Conservation (phyloP, 768 basidiomycete species). For the Lactifluus rugatus region DNA sequence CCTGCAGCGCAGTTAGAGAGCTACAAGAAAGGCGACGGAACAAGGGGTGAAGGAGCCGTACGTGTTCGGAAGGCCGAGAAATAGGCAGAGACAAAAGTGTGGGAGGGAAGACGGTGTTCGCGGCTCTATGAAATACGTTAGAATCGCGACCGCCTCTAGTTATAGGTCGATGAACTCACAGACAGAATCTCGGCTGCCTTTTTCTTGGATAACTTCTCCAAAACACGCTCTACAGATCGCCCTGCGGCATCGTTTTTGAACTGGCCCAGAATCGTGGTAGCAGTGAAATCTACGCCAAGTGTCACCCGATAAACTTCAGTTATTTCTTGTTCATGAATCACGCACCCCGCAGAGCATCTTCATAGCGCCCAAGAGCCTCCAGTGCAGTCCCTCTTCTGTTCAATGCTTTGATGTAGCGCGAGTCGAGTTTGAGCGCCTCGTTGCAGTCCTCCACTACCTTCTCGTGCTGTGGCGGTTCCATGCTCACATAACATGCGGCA, state of each 20-base stretch:
- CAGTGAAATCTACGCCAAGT: constrained; percentile 68
- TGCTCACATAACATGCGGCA: constrained; percentile 94
- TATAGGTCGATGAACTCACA: constrained; percentile 30
- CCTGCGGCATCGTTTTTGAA: constrained; percentile 78
- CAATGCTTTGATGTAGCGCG: constrained; percentile 79
- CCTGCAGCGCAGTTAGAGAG: constrained; percentile 31
- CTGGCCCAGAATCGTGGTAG: constrained; percentile 89
- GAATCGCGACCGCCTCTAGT: neutral
- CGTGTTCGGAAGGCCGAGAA: constrained; percentile 93
- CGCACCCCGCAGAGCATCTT: constrained; percentile 74
- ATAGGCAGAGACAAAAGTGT: constrained; percentile 90
- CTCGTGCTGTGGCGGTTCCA: constrained; percentile 75
- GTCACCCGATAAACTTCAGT: neutral
- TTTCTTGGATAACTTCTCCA: constrained; percentile 69
- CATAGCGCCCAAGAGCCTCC: constrained; percentile 62
- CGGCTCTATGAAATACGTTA: constrained; percentile 39
- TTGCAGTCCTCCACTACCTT: constrained; percentile 84
- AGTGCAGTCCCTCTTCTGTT: constrained; percentile 83
- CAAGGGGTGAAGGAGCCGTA: constrained; percentile 33
- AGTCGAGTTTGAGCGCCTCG: constrained; percentile 74
- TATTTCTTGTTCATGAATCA: neutral
- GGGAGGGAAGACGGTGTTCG: constrained; percentile 76
- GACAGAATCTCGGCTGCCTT: constrained; percentile 65
- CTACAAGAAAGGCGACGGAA: constrained; percentile 2
- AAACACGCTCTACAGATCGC: constrained; percentile 80